A percentile compares a stretch with the other conserved stretches of the same genome.
Evolutionary conservation across 306 rosid species (phyloP).

Genomic region (Rosa chinensis): DNA sequence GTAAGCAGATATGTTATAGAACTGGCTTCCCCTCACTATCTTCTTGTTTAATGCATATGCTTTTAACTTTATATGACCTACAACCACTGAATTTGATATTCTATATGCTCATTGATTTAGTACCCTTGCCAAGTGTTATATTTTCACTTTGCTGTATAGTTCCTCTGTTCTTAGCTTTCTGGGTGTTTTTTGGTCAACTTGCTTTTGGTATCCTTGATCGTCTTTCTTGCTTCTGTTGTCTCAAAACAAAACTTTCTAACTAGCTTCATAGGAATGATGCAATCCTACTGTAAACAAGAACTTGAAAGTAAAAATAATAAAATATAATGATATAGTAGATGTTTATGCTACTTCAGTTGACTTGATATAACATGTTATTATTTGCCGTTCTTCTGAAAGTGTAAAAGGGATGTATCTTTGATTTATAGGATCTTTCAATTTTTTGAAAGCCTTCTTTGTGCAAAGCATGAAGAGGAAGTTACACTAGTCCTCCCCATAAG

Average conservation of each 20-base stretch:
- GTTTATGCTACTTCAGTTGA: background rate
- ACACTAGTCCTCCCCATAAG: background rate
- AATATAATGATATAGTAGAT: background rate
- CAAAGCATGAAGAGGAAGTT: background rate
- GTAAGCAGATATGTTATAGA: background rate
- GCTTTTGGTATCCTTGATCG: background rate
- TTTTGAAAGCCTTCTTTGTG: too few species aligned
- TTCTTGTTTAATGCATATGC: background rate
- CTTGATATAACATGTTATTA: background rate
- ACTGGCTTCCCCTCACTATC: background rate
- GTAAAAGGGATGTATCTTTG: background rate
- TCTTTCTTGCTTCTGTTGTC: background rate
- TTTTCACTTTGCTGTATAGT: background rate
- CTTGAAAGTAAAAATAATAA: background rate
- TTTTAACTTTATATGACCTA: background rate
- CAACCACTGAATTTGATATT: background rate
- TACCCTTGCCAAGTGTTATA: background rate
- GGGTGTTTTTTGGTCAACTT: background rate
- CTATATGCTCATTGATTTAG: background rate
- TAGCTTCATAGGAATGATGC: background rate
- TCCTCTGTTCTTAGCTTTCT: background rate
- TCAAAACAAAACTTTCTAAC: background rate
- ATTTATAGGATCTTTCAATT: background rate
- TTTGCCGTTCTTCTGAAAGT: background rate
- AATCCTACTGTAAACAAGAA: background rate